A percentile compares a stretch with the other conserved stretches of the same genome.
These are phyloP conservation scores for Aspergillus ochraceus DNA, from an alignment of 2,329 filamentous ascomycete genomes.

Conservation along the genomic window DNA sequence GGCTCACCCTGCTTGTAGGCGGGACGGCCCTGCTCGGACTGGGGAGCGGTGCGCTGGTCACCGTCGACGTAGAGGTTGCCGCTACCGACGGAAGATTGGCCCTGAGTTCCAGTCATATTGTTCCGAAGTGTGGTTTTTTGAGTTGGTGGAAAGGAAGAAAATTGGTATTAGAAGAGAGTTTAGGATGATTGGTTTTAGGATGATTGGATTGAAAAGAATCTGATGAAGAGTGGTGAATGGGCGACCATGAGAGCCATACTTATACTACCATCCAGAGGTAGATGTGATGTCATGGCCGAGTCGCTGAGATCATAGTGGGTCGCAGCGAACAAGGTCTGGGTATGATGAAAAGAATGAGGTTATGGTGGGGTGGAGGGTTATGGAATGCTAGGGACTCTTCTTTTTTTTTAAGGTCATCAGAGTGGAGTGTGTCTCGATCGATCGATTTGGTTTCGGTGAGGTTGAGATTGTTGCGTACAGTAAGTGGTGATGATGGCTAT, in stretches of 20 bases:
- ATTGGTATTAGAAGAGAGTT: background rate
- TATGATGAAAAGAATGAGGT: background rate
- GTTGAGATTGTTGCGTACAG: background rate
- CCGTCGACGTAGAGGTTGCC: slow-evolving; percentile 69
- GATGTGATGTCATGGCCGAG: slow-evolving; percentile 13
- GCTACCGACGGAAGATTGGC: slow-evolving; percentile 67
- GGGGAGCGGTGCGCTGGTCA: slow-evolving; percentile 68
- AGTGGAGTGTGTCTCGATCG: background rate
- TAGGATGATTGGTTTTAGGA: background rate
- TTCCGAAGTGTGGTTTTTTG: slow-evolving; percentile 31
- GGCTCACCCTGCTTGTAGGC: slow-evolving; percentile 72
- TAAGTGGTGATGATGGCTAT: background rate
- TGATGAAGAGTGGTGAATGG: background rate
- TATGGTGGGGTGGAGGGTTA: background rate
- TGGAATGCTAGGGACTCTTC: background rate
- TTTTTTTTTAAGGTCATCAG: background rate
- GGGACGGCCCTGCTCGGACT: slow-evolving; percentile 52
- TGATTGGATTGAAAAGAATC: background rate
- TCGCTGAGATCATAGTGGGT: slow-evolving; percentile 23
- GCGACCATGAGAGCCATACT: slow-evolving; percentile 1
- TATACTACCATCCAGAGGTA: slow-evolving; percentile 9
- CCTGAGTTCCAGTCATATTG: slow-evolving; percentile 16
- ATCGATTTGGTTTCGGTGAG: background rate
- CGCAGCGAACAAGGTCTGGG: slow-evolving; percentile 2
- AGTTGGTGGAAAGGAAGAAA: background rate